These are phyloP conservation scores for Striga asiatica DNA, from an alignment of 257 asterid genomes.

Conservation along the genomic window DNA sequence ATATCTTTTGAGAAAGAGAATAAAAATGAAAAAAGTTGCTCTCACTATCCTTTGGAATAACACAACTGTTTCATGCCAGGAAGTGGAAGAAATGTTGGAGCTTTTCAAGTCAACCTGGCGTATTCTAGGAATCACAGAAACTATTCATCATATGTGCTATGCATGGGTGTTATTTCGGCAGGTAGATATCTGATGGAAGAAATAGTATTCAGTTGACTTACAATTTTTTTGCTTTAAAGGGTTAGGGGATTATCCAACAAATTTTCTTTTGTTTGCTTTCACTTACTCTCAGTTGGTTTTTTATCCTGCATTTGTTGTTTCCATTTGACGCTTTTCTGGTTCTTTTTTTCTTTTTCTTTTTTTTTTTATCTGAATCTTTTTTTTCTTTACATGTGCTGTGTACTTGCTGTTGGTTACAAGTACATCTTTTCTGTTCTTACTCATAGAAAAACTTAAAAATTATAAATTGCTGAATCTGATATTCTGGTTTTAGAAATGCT, in stretches of 20 bases:
- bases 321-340: not conserved
- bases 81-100: constrained; percentile 98
- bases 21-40: not conserved
- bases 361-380: not conserved
- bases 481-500: no score
- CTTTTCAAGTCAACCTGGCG: constrained; percentile 94
- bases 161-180: constrained; percentile 94
- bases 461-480: no score
- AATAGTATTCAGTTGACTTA: constrained; percentile 11
- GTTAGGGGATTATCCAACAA: not conserved
- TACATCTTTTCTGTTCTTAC: no score
- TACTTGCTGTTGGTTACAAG: no score
- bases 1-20: no score
- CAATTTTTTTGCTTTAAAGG: not conserved
- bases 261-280: not conserved
- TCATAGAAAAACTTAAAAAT: no score
- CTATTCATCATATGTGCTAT: constrained; percentile 82
- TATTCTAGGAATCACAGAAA: constrained; percentile 87
- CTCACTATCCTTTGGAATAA: constrained; percentile 10
- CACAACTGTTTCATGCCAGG: constrained; percentile 39
- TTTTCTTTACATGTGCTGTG: not conserved
- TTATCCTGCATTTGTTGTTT: not conserved
- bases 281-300: not conserved
- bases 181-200: constrained; percentile 58
- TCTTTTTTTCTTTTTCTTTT: not conserved